Conservation (phyloP, 768 basidiomycete species). For the Gloeopeniophorella convolvens region DNA sequence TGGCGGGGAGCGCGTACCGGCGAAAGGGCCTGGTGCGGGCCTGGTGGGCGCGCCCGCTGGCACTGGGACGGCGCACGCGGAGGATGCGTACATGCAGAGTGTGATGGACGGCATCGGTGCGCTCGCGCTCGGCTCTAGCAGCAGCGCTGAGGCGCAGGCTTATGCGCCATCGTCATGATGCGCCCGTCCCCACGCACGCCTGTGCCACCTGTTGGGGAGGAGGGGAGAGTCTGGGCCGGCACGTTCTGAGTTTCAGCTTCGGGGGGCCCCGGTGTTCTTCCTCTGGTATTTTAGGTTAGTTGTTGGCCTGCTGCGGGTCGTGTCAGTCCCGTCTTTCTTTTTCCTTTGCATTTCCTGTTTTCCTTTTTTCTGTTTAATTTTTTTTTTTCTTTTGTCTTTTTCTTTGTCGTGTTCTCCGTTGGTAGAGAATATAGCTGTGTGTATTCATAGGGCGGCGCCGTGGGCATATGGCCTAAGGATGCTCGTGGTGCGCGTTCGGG, state of each 20-base stretch:
- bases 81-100: constrained; percentile 76
- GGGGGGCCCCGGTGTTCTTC: constrained; percentile 36
- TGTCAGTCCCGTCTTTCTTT: too few species aligned
- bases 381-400: constrained; percentile 8
- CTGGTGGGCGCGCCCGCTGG: background rate
- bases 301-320: background rate
- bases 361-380: constrained; percentile 9
- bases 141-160: constrained; percentile 63
- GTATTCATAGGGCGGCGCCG: constrained; percentile 13
- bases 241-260: constrained; percentile 49
- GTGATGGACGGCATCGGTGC: constrained; percentile 55
- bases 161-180: constrained; percentile 46
- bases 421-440: constrained; percentile 17
- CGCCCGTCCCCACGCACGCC: constrained; percentile 42
- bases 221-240: constrained; percentile 51
- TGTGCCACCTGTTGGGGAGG: too few species aligned
- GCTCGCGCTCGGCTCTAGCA: constrained; percentile 50
- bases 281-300: background rate
- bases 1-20: constrained; percentile 6
- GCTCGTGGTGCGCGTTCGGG: too few species aligned
- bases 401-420: constrained; percentile 6
- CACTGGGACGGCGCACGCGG: constrained; percentile 20
- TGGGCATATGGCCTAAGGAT: too few species aligned
- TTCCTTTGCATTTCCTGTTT: too few species aligned
- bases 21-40: constrained; percentile 1